Evolutionary conservation across 441 rosid genomes (phyloP).

Genomic region (Aleurites moluccanus): DNA sequence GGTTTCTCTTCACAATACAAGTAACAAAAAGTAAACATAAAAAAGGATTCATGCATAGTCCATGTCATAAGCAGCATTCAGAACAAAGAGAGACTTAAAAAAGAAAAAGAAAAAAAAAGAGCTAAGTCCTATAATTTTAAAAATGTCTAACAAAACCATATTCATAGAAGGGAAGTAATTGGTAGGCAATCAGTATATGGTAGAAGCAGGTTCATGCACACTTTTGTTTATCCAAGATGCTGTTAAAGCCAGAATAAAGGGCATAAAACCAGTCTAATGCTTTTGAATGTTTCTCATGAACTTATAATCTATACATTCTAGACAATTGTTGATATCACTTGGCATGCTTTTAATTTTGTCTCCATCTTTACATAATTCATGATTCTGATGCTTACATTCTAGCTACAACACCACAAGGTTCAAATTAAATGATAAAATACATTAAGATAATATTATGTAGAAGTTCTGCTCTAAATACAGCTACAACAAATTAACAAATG

Average conservation of each 20-base stretch:
- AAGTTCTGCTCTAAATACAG: background rate
- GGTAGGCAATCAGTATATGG: slow-evolving; percentile 14
- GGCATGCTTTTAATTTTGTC: slow-evolving; percentile 23
- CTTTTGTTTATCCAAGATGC: slow-evolving; percentile 24
- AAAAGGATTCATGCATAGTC: slow-evolving; percentile 29
- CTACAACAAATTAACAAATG: background rate
- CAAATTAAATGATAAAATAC: slow-evolving; percentile 18
- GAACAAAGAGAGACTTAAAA: background rate
- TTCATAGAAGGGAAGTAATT: slow-evolving; percentile 14
- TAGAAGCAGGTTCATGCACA: slow-evolving; percentile 35
- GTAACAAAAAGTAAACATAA: background rate
- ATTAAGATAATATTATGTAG: background rate
- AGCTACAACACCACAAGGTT: slow-evolving; percentile 26
- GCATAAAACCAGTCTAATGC: background rate
- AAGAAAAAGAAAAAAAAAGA: background rate
- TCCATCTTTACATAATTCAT: slow-evolving; percentile 24
- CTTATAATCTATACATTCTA: background rate
- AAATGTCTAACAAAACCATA: slow-evolving; percentile 13
- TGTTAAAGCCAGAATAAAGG: slow-evolving; percentile 24
- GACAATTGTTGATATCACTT: slow-evolving; percentile 27
- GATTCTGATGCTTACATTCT: slow-evolving; percentile 38
- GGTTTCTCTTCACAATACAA: slow-evolving; percentile 20
- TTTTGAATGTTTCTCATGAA: slow-evolving; percentile 14
- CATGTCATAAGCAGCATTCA: slow-evolving; percentile 5
- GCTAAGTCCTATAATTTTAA: background rate